Evolutionary conservation across 2,329 filamentous ascomycete species (phyloP).

Genomic region (Epicoccum nigrum): DNA sequence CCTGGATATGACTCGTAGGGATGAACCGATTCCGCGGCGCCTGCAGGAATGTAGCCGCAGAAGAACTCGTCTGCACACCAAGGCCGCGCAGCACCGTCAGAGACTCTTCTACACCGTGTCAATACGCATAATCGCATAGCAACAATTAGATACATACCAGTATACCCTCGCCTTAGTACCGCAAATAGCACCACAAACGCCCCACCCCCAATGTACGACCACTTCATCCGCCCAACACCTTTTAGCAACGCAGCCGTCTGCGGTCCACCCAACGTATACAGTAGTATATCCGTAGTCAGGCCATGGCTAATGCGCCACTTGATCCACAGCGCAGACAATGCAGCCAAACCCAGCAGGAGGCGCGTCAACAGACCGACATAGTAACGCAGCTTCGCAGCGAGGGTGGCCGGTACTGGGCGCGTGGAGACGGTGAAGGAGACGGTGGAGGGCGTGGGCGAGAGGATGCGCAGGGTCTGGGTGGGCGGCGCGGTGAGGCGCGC

Average conservation of each 20-base stretch:
- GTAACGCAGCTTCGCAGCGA: constrained; percentile 54
- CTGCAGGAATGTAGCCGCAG: constrained; percentile 70
- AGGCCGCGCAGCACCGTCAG: constrained; percentile 86
- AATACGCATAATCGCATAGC: background rate
- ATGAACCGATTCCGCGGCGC: constrained; percentile 75
- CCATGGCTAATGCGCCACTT: constrained; percentile 29
- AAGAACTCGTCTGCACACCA: constrained; percentile 85
- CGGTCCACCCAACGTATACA: constrained; percentile 11
- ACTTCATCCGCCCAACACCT: constrained; percentile 49
- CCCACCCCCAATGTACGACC: constrained; percentile 50
- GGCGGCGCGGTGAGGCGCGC: constrained; percentile 37
- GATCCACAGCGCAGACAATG: constrained; percentile 46
- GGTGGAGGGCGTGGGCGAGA: constrained; percentile 75
- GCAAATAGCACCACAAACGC: constrained; percentile 51
- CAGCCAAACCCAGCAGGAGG: constrained; percentile 50
- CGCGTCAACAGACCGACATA: constrained; percentile 54
- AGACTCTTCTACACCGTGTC: constrained; percentile 68
- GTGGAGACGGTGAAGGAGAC: constrained; percentile 92
- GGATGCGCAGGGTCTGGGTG: constrained; percentile 29
- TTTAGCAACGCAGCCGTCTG: constrained; percentile 35
- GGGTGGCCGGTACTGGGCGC: constrained; percentile 59
- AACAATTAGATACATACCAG: constrained; percentile 46
- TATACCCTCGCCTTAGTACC: constrained; percentile 58
- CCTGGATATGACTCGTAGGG: constrained; percentile 87
- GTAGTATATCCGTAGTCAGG: constrained; percentile 3